Percentiles rank a stretch among this genome's conserved stretches.
Conservation (phyloP, 2,329 filamentous ascomycete species). For the Metarhizium humberi region DNA sequence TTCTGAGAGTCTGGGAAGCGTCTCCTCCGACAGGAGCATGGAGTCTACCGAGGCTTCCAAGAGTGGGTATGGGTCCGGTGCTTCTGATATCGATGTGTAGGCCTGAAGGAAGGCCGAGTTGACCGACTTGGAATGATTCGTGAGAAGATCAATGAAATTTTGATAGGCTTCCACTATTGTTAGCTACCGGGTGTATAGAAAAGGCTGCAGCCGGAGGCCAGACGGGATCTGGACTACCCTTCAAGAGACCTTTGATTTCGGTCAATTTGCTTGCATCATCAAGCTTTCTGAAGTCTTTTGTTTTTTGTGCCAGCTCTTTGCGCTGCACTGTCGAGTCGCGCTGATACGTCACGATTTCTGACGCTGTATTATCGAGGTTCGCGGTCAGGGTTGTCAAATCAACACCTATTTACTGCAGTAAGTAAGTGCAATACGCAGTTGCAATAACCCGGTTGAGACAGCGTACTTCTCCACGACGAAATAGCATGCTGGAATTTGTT, state of each 20-base stretch:
- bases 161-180: constrained; percentile 64
- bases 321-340: constrained; percentile 91
- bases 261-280: constrained; percentile 79
- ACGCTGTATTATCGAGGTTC: constrained; percentile 84
- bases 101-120: constrained; percentile 88
- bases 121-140: constrained; percentile 89
- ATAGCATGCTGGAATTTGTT: constrained; percentile 98
- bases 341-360: constrained; percentile 87
- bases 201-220: neutral
- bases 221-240: constrained; percentile 44
- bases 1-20: constrained; percentile 75
- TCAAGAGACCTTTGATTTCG: constrained; percentile 83
- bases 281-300: constrained; percentile 92
- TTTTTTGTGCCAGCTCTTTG: constrained; percentile 97
- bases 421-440: neutral
- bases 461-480: constrained; percentile 83
- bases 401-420: constrained; percentile 50
- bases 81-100: constrained; percentile 90
- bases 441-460: neutral
- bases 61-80: constrained; percentile 89
- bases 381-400: constrained; percentile 78
- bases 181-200: constrained; percentile 6
- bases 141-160: constrained; percentile 90
- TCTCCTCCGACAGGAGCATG: constrained; percentile 85
- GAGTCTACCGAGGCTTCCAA: constrained; percentile 95